Conservation (phyloP, 169 alveolate genomes). For the Plasmodium reichenowi region DNA sequence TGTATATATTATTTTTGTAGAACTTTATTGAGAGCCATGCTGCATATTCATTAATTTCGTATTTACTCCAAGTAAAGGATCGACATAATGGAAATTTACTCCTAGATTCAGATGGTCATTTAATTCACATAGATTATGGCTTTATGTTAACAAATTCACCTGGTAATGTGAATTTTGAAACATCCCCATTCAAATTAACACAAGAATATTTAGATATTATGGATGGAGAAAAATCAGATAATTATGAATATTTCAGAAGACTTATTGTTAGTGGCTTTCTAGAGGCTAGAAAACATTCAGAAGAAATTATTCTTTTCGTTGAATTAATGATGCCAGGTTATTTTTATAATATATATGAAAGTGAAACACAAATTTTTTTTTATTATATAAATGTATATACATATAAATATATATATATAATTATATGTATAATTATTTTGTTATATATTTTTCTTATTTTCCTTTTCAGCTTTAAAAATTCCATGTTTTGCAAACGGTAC, state of each 20-base stretch:
- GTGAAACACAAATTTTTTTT: background rate
- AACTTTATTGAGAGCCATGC: constrained; percentile 96
- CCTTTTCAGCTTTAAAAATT: constrained; percentile 87
- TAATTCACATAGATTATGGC: constrained; percentile 97
- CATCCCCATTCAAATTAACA: constrained; percentile 97
- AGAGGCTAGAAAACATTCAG: constrained; percentile 92
- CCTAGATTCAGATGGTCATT: constrained; percentile 94
- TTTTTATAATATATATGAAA: background rate
- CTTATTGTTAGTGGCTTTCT: constrained; percentile 90
- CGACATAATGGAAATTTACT: constrained; percentile 97
- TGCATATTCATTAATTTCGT: constrained; percentile 95
- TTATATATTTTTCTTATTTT: background rate
- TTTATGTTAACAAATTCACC: constrained; percentile 96
- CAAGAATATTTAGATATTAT: constrained; percentile 95
- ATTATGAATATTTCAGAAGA: constrained; percentile 91
- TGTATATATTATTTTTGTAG: constrained; percentile 25
- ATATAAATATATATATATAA: constrained; percentile 2
- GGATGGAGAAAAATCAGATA: constrained; percentile 94
- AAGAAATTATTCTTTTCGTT: constrained; percentile 89
- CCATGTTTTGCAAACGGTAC: constrained; percentile 92
- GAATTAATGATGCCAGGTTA: constrained; percentile 92
- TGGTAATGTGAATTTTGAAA: constrained; percentile 96
- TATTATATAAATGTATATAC: background rate
- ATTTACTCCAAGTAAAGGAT: constrained; percentile 95
- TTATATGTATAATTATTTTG: background rate